phyloP scores from a whole-genome alignment of 257 asterid genomes.

The Thymus mandschuricus region DNA sequence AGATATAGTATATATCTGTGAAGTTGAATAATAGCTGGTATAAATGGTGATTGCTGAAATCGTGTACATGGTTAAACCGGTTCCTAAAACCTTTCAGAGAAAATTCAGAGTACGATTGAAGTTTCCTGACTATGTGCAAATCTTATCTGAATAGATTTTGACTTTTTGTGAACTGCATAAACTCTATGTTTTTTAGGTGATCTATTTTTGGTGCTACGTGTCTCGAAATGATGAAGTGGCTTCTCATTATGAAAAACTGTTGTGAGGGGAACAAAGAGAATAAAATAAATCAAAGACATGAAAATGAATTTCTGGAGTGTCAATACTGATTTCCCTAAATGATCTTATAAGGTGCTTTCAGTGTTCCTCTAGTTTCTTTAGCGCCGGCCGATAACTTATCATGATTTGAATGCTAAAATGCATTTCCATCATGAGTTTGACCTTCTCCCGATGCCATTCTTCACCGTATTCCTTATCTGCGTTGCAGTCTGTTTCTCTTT shows the following conservation, averaged over 20 bases:
- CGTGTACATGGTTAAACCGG: neutral
- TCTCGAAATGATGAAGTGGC: neutral
- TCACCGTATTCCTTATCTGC: neutral
- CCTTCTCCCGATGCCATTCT: slow-evolving; percentile 4
- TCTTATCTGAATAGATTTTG: neutral
- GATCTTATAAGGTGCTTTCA: neutral
- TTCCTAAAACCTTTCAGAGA: neutral
- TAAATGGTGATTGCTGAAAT: neutral
- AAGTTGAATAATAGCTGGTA: neutral
- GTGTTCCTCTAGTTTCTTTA: neutral
- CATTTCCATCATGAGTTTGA: neutral
- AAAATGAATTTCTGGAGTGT: slow-evolving; percentile 6
- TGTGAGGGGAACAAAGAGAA: neutral
- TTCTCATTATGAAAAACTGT: neutral
- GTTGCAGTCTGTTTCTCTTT: neutral
- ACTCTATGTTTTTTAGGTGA: neutral
- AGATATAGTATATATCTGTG: neutral
- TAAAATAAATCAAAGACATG: neutral
- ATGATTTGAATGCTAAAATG: neutral
- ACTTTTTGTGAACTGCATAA: neutral
- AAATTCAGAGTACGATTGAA: neutral
- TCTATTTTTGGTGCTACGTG: neutral
- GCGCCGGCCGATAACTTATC: neutral
- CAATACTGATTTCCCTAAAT: neutral
- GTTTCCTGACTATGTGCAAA: neutral